Base-by-base conservation (phyloP, 73 alveolate genomes). In the Tetrahymena thermophila region DNA sequence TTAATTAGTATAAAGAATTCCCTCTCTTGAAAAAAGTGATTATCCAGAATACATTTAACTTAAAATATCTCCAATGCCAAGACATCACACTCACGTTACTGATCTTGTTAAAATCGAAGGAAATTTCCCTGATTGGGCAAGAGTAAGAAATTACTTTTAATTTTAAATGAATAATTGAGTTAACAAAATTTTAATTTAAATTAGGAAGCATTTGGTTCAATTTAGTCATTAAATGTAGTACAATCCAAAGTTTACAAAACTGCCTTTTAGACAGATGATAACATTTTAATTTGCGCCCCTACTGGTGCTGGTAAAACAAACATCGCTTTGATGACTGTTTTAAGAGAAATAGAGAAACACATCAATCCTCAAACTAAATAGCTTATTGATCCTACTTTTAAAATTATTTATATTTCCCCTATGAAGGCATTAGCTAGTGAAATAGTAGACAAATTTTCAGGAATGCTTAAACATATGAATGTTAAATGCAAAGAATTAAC, bases 271-370 rank as follows among this genome's bases (percentile, higher is more conserved):
- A 94, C 99, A 34, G 98, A 97, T 95, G 99, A 97, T 58, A 98
- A 98, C 94, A 93, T 99, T 35, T 96, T 99, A 85, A 98, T 99
- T 10, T 96, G 99, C 35, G 99, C 99, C 38, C 99, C 99, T 5
- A 99, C 99, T 4, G 99, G 99, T 25, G 99, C 99, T 31, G 99
- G 99, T 89, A 99, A 99, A 96, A 99, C 99, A 23, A 98, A 99
- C 96, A 98, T 99, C 35, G 99, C 99, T 35, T 94, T 98, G 94
- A 96, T 99, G 93, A 97, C 99, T 19, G 98, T 99, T 58, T 94
- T 99, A 43, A 98, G 99, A 85, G 99, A 98, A 96, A 96, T 99
- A 19, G 85, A 97, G 40, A 95, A 97, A 56, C 98, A 96, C 94
- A 96, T 97, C 93, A 97, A 97, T 96, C 95, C 96, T 37, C 96